Conservation (phyloP, 1,284 basidiomycete genomes). For the Trametes sp. region DNA sequence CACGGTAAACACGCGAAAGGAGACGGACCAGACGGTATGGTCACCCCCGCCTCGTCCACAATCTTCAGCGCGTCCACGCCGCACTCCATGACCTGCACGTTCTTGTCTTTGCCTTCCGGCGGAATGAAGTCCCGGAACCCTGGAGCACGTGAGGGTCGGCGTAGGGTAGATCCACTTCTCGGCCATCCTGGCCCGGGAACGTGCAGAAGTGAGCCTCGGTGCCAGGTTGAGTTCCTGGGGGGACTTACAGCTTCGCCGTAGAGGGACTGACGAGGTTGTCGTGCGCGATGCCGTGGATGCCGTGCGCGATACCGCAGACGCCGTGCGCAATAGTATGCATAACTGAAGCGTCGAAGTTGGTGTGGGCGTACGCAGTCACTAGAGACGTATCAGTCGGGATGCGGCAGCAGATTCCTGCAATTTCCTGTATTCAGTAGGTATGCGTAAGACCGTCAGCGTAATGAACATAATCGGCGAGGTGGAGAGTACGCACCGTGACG, state of each 20-base stretch:
- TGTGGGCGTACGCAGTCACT: slow-evolving; percentile 51
- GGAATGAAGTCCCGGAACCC: slow-evolving; percentile 52
- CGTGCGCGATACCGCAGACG: slow-evolving; percentile 48
- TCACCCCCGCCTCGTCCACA: slow-evolving; percentile 47
- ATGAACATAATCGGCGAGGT: too few species aligned
- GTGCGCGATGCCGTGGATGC: slow-evolving; percentile 54
- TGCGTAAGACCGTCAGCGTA: neutral
- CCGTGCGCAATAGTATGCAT: too few species aligned
- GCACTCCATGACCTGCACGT: slow-evolving; percentile 51
- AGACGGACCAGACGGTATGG: slow-evolving; percentile 46
- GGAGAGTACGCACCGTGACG: slow-evolving; percentile 40
- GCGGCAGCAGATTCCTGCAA: neutral
- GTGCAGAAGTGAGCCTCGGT: neutral
- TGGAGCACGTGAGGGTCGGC: slow-evolving; percentile 54
- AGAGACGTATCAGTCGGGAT: neutral
- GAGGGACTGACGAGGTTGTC: slow-evolving; percentile 47
- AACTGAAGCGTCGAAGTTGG: too few species aligned
- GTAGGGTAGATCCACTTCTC: slow-evolving; percentile 50
- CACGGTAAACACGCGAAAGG: neutral
- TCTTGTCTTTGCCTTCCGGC: slow-evolving; percentile 49
- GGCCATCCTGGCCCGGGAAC: slow-evolving; percentile 42
- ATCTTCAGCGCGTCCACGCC: slow-evolving; percentile 47
- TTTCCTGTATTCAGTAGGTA: slow-evolving; percentile 46
- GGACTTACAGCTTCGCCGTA: slow-evolving; percentile 39
- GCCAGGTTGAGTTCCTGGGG: too few species aligned